Evolutionary conservation across 805 yeast genomes (phyloP).

Genomic region (Scheffersomyces stipitis): DNA sequence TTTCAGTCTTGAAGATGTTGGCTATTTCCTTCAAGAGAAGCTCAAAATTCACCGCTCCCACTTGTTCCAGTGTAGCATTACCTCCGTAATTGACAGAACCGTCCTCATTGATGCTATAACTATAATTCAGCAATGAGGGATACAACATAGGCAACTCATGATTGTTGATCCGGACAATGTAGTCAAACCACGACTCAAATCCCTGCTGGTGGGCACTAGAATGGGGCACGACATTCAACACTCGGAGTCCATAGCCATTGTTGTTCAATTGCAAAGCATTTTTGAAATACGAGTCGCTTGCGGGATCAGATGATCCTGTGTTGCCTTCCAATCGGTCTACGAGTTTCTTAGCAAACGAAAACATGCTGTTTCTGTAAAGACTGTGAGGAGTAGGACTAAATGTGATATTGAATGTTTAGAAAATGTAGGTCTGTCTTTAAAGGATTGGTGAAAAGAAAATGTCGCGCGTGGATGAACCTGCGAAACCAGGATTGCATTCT

Average conservation of each 20-base stretch:
- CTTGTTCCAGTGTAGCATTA: slow-evolving; percentile 31
- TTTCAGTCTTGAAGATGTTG: slow-evolving; percentile 28
- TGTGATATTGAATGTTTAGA: no score
- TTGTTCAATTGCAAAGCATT: slow-evolving; percentile 31
- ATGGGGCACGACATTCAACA: slow-evolving; percentile 37
- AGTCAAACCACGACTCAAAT: slow-evolving; percentile 86
- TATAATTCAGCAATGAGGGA: slow-evolving; percentile 25
- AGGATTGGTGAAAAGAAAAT: no score
- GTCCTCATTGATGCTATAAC: slow-evolving; percentile 39
- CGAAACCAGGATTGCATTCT: no score
- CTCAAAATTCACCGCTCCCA: slow-evolving; percentile 41
- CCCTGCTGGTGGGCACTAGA: slow-evolving; percentile 34
- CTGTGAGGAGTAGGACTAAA: no score
- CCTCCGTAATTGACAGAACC: slow-evolving; percentile 41
- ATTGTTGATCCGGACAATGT: slow-evolving; percentile 75
- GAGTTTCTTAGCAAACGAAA: slow-evolving; percentile 44
- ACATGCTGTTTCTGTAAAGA: no score
- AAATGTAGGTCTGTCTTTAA: no score
- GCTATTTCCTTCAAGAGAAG: slow-evolving; percentile 43
- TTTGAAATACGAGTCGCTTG: slow-evolving; percentile 37
- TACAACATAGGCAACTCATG: slow-evolving; percentile 51
- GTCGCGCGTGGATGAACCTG: no score
- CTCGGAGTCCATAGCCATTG: slow-evolving; percentile 42
- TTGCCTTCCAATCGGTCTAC: slow-evolving; percentile 40
- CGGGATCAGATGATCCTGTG: slow-evolving; percentile 10